Evolutionary conservation across 2,329 filamentous ascomycete genomes (phyloP), one percentile per base, ranked within the genome.

Genomic region (Lachnellula subtilissima): DNA sequence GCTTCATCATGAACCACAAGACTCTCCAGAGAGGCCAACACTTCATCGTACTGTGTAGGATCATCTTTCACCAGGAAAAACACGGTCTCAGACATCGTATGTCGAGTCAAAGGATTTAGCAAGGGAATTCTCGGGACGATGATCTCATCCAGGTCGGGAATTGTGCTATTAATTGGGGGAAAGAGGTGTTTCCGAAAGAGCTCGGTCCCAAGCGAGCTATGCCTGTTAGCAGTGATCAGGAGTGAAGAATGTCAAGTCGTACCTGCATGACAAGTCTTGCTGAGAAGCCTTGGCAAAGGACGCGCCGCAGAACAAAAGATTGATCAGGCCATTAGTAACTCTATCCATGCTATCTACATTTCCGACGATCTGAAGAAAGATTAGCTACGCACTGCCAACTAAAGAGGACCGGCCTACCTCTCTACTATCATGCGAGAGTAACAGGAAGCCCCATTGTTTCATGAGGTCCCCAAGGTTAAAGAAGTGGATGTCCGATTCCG

Each of bases 101-200:
- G 73, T 25, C 88, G 78, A 8, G 84, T 85, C 35, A 75, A 66
- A 2, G 72, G 70, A 57, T 83, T 77, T 49, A 89, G 73, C 5
- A 81, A 67, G 4, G 79, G 79, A 36, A 77, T 67, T 39, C 63
- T 71, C 14, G 74, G 71, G 6, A 66, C 60, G 12, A 73, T 65
- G 6, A 62, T 53, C 12, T 64, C 57, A 11, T 66, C 63, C 2
- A 53, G 52, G 37, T 59, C 54, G 3, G 68, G 65, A 4, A 65
- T 57, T 7, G 74, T 75, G 17, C 76, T 64, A 40, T 78, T 75
- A 1, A 65, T 51, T 6, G 59, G 60, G 0, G 88, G 87, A 62
- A 90, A 90, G 0, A 91, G 73, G 64, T 87, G 85, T 54, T 75
- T 80, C 66, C 78, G 81, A 62, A 91, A 83, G 1, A 91, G 68